Evolutionary conservation across 2,329 filamentous ascomycete genomes (phyloP).

Genomic region (Scedosporium minutisporum): DNA sequence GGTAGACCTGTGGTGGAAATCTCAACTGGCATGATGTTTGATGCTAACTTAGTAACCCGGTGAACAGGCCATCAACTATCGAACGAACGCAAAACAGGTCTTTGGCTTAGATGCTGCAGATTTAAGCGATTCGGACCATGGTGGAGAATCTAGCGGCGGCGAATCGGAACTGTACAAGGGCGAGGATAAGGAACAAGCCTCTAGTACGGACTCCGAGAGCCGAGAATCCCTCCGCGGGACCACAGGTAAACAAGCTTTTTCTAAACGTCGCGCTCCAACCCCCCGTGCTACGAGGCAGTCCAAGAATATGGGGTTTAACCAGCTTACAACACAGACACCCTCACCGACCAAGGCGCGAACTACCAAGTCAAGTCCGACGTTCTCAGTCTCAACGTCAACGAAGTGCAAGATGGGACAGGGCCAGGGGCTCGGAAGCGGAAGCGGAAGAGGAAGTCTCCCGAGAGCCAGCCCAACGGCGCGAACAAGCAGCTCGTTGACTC

Average conservation of each 20-base stretch:
- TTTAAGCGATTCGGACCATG: conserved; percentile 5
- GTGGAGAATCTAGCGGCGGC: background rate
- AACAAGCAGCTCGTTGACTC: background rate
- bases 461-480: background rate
- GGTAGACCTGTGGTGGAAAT: conserved; percentile 18
- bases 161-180: conserved; percentile 1
- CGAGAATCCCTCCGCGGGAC: background rate
- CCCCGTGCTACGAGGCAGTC: background rate
- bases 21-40: background rate
- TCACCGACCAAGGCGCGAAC: background rate
- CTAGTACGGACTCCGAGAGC: background rate
- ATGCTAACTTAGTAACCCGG: conserved; percentile 3
- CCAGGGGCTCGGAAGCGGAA: background rate
- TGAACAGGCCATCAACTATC: conserved; percentile 20
- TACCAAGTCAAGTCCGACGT: conserved; percentile 1
- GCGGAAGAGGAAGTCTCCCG: background rate
- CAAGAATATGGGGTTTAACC: background rate
- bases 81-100: conserved; percentile 11
- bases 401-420: background rate
- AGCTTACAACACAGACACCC: background rate
- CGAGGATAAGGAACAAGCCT: background rate
- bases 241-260: background rate
- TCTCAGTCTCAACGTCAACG: background rate
- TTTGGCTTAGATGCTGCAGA: conserved; percentile 2
- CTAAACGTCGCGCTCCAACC: background rate